These are phyloP conservation scores for Mucor sp. DNA, from an alignment of 371 early-diverging fungal genomes.

Conservation along the genomic window DNA sequence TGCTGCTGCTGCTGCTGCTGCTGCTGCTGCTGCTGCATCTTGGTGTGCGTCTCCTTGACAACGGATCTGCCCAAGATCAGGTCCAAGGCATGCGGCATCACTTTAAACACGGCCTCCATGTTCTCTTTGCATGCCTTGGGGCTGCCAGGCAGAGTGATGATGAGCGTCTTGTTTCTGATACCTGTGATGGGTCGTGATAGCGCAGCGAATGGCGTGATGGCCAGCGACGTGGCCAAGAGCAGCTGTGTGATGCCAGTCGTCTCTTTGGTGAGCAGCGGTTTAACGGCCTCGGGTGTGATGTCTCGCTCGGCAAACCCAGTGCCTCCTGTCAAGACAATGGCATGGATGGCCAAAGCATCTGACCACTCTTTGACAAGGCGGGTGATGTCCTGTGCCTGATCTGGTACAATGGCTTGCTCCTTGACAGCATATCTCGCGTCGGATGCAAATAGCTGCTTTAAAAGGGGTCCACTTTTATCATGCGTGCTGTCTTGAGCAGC, in stretches of 20 bases:
- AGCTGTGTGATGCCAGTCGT: conserved; percentile 80
- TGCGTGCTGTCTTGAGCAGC: conserved; percentile 49
- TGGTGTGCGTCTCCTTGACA: conserved; percentile 14
- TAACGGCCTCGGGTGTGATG: conserved; percentile 86
- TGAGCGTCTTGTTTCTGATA: conserved; percentile 64
- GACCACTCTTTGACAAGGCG: conserved; percentile 55
- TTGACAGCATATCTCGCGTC: conserved; percentile 36
- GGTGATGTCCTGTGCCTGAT: conserved; percentile 56
- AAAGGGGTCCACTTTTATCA: conserved; percentile 70
- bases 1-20: conserved; percentile 6
- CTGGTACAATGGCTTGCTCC: conserved; percentile 52
- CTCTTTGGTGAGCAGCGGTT: conserved; percentile 66
- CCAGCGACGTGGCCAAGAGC: conserved; percentile 70
- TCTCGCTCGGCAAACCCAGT: conserved; percentile 90
- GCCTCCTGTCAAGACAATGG: conserved; percentile 92
- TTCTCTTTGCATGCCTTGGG: conserved; percentile 86
- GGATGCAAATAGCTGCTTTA: conserved; percentile 37
- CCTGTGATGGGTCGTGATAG: conserved; percentile 88
- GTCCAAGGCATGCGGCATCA: conserved; percentile 85
- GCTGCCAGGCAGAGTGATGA: conserved; percentile 89
- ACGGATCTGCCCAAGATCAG: conserved; percentile 54
- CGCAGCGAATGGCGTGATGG: conserved; percentile 87
- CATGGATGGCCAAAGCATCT: conserved; percentile 49
- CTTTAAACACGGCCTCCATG: conserved; percentile 64
- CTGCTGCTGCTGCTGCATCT: conserved; percentile 8